Evolutionary conservation across 768 basidiomycete genomes (phyloP), one percentile per base, ranked within the genome.

Genomic region (Lyophyllum shimeji): DNA sequence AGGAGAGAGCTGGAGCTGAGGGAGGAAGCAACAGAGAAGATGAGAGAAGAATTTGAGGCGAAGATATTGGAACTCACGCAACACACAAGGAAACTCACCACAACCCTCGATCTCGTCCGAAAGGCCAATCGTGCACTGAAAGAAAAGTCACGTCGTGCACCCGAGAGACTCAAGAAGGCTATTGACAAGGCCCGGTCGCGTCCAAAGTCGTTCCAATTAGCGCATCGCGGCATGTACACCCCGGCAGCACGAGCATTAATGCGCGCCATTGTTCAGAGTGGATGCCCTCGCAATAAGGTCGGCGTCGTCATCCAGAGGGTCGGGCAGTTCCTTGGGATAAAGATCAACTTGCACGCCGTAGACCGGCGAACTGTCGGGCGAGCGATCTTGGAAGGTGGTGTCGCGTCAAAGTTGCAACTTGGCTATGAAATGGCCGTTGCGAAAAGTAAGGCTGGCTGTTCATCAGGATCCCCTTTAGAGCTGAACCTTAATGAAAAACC

Each of bases 181-280:
- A 13, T 45, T 7, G 7, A 45, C 12, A 45, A 45, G 21, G 44
- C 44, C 2, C 5, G 24, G 12, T 45, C 12, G 44, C 21, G 24
- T 45, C 44, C 21, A 8, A 45, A 13, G 3, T 24, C 44, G 5
- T 45, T 45, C 21, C 44, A 25, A 13, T 24, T 45, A 15, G 25
- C 23, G 7, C 44, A 45, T 13, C 21, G 23, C 8, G 58, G 63
- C 3, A 34, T 43, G 7, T 67, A 67, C 44, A 62, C 62, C 3
- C 25, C n/a, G 2, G 33, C 63, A 18, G 63, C 61, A 24, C 34
- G 63, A 33, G 55, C 27, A 2, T 52, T 67, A 3, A 63, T 64
- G 3, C 29, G 62, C 0, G 34, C 49, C 5, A 45, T 67, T 33
- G 60, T 61, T 7, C 34, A 52, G 9, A 34, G 43, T 29, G 63